Base-by-base conservation (phyloP, 2,329 filamentous ascomycete genomes). In the Bisporella sp. region DNA sequence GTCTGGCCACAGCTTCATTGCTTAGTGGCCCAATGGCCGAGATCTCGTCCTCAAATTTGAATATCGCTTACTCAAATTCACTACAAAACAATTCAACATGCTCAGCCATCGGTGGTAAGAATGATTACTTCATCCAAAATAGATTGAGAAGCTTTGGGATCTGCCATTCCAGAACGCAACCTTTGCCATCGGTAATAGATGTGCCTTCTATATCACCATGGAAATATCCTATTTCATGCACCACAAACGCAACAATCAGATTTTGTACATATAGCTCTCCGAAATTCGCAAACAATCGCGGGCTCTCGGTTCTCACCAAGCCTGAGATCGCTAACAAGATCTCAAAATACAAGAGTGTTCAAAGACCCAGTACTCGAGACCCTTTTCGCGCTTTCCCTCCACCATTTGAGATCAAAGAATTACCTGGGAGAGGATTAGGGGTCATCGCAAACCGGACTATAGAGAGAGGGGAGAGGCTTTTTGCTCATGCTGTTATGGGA, bases 361-460 rank as follows among this genome's bases (percentile, higher is more conserved):
- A 28, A 30, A 12, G 41, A 45, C 50, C 39, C n/a, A 33, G 47
- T 9, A 5, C 31, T 46, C 31, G 33, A 5, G 8, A 37, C 35
- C 35, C 35, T n/a, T 9, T 9, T 9, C 8, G 8, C 35, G 2
- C n/a, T 9, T 37, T 37, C 5, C 42, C 50, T 4, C 49, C 52
- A 6, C 55, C 53, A 1, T 58, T 50, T 11, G 46, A 54, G 13
- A 46, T 52, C 2, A 43, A 47, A 7, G n/a, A 50, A 5, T 45
- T 60, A 1, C 42, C 48, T 4, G 54, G 54, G 1, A 47, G 54
- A n/a, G 57, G 55, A 4, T 55, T 56, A 50, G 57, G 57, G 1
- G 43, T 57, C 2, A 50, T 57, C 9, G 58, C 58, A 28, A 59
- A 51, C 33, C 47, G 52, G 5, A 57, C 54, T 5, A 54, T 60